Percentiles rank a stretch among this genome's conserved stretches.
Evolutionary conservation across 768 basidiomycete species (phyloP).

Genomic region (Neoboletus brunneissimus): DNA sequence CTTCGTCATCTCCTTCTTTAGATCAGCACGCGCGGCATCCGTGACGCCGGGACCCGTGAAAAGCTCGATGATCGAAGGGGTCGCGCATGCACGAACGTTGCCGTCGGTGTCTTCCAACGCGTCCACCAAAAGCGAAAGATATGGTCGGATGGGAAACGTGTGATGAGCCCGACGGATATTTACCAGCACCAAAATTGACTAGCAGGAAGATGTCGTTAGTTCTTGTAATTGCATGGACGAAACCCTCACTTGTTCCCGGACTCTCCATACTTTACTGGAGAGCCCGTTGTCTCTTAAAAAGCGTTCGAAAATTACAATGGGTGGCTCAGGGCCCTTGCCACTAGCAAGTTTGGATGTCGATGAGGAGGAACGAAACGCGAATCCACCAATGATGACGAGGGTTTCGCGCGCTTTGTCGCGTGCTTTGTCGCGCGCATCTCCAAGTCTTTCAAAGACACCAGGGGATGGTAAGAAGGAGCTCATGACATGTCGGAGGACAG

Average conservation of each 20-base stretch:
- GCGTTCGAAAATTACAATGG: conserved; percentile 67
- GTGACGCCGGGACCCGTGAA: conserved; percentile 82
- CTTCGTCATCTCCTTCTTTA: conserved; percentile 88
- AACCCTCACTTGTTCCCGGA: conserved; percentile 76
- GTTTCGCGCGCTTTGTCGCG: conserved; percentile 74
- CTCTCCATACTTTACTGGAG: conserved; percentile 79
- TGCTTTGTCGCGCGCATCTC: conserved; percentile 68
- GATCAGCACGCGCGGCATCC: conserved; percentile 84
- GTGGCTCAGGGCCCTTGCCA: conserved; percentile 67
- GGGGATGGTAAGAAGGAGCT: conserved; percentile 69
- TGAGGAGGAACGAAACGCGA: conserved; percentile 60
- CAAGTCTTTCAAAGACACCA: conserved; percentile 79
- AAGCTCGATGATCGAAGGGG: conserved; percentile 75
- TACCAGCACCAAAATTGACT: conserved; percentile 68
- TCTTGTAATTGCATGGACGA: not conserved
- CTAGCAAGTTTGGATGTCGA: conserved; percentile 43
- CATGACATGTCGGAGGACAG: conserved; percentile 65
- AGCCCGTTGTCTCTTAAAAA: conserved; percentile 70
- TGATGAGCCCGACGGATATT: conserved; percentile 69
- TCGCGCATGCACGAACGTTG: conserved; percentile 83
- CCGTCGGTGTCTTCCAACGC: conserved; percentile 89
- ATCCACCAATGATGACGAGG: conserved; percentile 70
- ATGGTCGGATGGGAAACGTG: conserved; percentile 78
- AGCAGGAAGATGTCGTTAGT: conserved; percentile 2
- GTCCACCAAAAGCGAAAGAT: conserved; percentile 75